phyloP scores from a whole-genome alignment of 2,329 filamentous ascomycete genomes.

The Xylaria sp. region DNA sequence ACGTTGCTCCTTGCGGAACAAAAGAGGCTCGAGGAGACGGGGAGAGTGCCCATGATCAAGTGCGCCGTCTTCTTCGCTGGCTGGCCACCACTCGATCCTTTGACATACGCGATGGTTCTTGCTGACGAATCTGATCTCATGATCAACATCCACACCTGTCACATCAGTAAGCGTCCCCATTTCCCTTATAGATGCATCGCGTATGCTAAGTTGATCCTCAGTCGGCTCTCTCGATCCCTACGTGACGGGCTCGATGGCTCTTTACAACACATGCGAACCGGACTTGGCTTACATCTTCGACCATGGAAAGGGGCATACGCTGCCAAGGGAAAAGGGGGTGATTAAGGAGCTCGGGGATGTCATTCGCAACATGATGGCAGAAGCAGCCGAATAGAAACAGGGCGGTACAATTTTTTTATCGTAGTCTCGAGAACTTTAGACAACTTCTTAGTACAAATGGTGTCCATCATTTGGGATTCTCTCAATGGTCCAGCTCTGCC shows the following conservation, averaged over 20 bases:
- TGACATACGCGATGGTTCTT: conserved; percentile 48
- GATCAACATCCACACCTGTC: conserved; percentile 56
- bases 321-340: conserved; percentile 56
- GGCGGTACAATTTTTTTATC: conserved; percentile 12
- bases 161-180: conserved; percentile 46
- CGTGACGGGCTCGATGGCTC: conserved; percentile 60
- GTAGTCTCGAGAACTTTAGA: background rate
- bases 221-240: conserved; percentile 62
- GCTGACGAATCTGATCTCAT: conserved; percentile 51
- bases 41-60: conserved; percentile 44
- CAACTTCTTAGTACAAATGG: background rate
- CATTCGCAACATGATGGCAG: conserved; percentile 40
- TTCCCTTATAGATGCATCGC: background rate
- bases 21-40: conserved; percentile 30
- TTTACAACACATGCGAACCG: conserved; percentile 64
- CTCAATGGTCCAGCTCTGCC: background rate
- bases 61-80: conserved; percentile 56
- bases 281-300: conserved; percentile 65
- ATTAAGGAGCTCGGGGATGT: conserved; percentile 51
- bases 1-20: conserved; percentile 37
- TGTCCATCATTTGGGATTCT: background rate
- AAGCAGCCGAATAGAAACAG: conserved; percentile 35
- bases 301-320: conserved; percentile 65
- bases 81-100: conserved; percentile 54
- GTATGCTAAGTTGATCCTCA: conserved; percentile 29